A percentile compares a stretch with the other conserved stretches of the same genome.
These are phyloP conservation scores for Phytopythium helicoides DNA, from an alignment of 352 stramenopile genomes.

Conservation along the genomic window DNA sequence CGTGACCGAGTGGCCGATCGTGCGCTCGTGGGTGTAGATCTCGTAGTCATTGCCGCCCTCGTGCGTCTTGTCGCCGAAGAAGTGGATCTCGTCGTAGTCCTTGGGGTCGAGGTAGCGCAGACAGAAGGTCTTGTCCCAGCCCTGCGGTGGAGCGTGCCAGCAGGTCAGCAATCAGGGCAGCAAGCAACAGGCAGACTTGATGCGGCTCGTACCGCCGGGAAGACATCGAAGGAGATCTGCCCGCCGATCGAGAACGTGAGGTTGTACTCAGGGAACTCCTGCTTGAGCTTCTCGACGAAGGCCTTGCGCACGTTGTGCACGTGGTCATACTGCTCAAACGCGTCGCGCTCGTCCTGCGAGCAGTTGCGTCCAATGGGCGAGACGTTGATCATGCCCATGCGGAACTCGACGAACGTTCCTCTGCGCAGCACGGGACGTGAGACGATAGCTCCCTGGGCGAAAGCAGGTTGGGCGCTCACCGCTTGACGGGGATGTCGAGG, in stretches of 20 bases:
- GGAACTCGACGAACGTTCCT: constrained; percentile 99
- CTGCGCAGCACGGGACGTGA: constrained; percentile 19
- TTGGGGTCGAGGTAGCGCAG: constrained; percentile 91
- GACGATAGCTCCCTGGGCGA: neutral
- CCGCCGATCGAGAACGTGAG: constrained; percentile 98
- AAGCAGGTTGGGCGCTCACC: constrained; percentile 28
- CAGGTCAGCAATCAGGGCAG: neutral
- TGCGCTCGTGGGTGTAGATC: constrained; percentile 96
- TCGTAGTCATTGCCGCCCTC: constrained; percentile 99
- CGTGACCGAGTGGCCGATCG: constrained; percentile 96
- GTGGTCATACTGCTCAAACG: constrained; percentile 98
- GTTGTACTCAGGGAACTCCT: constrained; percentile 93
- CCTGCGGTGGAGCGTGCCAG: constrained; percentile 23
- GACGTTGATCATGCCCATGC: constrained; percentile 99
- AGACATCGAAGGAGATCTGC: constrained; percentile 99
- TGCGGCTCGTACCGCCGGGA: constrained; percentile 66
- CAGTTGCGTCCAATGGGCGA: constrained; percentile 98
- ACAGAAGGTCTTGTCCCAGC: constrained; percentile 99
- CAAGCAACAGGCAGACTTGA: neutral
- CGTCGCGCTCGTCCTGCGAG: constrained; percentile 96
- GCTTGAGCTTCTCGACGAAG: constrained; percentile 95
- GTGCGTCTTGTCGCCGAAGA: constrained; percentile 99
- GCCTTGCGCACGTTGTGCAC: constrained; percentile 92
- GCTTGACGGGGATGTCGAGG: constrained; percentile 97
- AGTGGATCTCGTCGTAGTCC: constrained; percentile 99